A percentile compares a stretch with the other conserved stretches of the same genome.
Evolutionary conservation across 2,329 filamentous ascomycete species (phyloP).

Genomic region (Corinectria fuckeliana): DNA sequence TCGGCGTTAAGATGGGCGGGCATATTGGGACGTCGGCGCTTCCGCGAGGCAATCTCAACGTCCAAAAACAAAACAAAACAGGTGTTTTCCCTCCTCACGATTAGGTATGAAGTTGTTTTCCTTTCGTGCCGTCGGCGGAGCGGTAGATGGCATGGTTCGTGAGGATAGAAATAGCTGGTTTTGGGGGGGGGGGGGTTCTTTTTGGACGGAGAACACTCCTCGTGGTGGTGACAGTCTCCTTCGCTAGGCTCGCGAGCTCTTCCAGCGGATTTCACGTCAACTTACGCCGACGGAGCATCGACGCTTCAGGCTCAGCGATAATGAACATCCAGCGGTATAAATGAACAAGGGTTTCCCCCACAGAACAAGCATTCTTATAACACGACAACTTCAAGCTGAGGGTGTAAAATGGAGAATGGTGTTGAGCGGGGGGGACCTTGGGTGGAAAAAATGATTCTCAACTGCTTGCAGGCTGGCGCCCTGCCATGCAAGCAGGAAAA

Average conservation of each 20-base stretch:
- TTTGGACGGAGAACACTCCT: slow-evolving; percentile 18
- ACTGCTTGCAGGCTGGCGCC: slow-evolving; percentile 23
- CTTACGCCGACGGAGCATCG: slow-evolving; percentile 23
- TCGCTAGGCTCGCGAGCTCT: slow-evolving; percentile 28
- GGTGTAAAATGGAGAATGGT: background rate
- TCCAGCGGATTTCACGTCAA: slow-evolving; percentile 28
- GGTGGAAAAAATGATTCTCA: slow-evolving; percentile 11
- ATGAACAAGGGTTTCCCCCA: background rate
- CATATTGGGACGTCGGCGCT: slow-evolving; percentile 11
- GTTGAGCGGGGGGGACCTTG: background rate
- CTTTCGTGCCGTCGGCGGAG: background rate
- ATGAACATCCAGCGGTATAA: slow-evolving; percentile 25
- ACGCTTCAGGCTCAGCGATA: slow-evolving; percentile 29
- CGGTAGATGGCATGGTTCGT: background rate
- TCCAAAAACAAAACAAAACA: too few species aligned
- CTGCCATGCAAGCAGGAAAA: slow-evolving; percentile 26
- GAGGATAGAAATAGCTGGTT: background rate
- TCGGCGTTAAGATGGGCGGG: slow-evolving; percentile 39
- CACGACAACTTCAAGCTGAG: background rate
- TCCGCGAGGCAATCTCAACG: slow-evolving; percentile 11
- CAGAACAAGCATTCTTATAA: background rate
- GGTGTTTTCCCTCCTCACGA: background rate
- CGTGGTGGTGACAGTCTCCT: slow-evolving; percentile 3
- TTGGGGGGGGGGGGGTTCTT: too few species aligned
- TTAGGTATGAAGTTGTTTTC: background rate